phyloP scores from a whole-genome alignment of 257 asterid genomes.

The Petunia secreta region DNA sequence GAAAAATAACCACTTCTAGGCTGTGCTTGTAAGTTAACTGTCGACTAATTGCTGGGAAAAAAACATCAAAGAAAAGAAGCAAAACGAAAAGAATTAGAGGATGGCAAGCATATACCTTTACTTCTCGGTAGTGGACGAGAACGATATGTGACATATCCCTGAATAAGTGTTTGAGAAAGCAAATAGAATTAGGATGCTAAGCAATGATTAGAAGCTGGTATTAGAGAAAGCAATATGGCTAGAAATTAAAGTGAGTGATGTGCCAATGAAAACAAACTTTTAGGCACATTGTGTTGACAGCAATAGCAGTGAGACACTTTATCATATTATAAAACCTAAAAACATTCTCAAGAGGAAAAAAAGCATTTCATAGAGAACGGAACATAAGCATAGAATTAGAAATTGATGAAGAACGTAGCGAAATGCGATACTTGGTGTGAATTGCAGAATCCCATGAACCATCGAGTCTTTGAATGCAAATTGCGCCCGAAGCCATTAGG shows the following conservation, averaged over 20 bases:
- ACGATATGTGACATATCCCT: conserved; percentile 91
- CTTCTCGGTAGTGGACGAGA: conserved; percentile 96
- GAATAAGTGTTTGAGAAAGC: conserved; percentile 36
- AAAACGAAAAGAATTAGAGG: conserved; percentile 27
- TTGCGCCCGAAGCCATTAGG: too few relatives aligned
- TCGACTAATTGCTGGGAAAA: background rate
- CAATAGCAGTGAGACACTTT: conserved; percentile 11
- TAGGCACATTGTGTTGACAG: background rate
- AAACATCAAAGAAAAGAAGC: conserved; percentile 21
- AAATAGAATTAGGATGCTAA: conserved; percentile 26
- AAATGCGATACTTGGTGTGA: too few relatives aligned
- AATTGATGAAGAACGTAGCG: background rate
- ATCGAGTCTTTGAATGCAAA: too few relatives aligned
- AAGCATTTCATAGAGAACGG: background rate
- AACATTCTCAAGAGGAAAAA: background rate
- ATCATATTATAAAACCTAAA: background rate
- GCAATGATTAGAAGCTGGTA: conserved; percentile 25
- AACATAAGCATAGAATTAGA: conserved; percentile 6
- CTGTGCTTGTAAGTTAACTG: background rate
- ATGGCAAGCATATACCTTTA: conserved; percentile 61
- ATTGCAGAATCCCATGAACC: too few relatives aligned
- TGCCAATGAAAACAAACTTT: conserved; percentile 14
- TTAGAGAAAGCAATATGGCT: conserved; percentile 20
- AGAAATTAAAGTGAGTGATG: background rate
- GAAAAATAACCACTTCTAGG: background rate